Evolutionary conservation across 768 basidiomycete genomes (phyloP).

Genomic region (Heimioporus sp.): DNA sequence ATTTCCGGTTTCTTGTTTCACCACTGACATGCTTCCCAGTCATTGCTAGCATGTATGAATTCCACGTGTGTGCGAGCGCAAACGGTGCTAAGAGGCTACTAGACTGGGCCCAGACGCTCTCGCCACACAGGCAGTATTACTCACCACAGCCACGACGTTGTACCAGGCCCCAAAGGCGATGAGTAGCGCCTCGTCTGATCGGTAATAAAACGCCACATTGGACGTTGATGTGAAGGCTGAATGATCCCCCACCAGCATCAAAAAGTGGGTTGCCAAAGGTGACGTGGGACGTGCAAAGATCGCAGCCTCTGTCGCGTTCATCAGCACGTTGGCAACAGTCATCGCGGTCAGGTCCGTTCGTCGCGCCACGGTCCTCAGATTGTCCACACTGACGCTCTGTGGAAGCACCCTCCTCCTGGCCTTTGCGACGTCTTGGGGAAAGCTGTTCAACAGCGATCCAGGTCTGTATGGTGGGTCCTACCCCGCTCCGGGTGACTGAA

Average conservation of each 20-base stretch:
- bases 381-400: neutral
- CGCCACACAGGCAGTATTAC: slow-evolving; percentile 26
- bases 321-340: slow-evolving; percentile 11
- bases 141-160: slow-evolving; percentile 21
- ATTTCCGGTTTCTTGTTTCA: neutral
- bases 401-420: slow-evolving; percentile 41
- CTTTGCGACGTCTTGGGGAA: slow-evolving; percentile 50
- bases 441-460: slow-evolving; percentile 59
- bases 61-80: neutral
- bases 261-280: slow-evolving; percentile 21
- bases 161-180: slow-evolving; percentile 22
- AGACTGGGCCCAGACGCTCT: slow-evolving; percentile 23
- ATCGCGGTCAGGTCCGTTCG: slow-evolving; percentile 8
- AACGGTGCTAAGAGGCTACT: slow-evolving; percentile 1
- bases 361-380: neutral
- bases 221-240: neutral
- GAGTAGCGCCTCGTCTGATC: slow-evolving; percentile 18
- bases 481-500: neutral
- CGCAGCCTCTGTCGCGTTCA: slow-evolving; percentile 15
- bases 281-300: slow-evolving; percentile 18
- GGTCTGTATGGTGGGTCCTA: slow-evolving; percentile 18
- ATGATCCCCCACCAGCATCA: slow-evolving; percentile 8
- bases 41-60: slow-evolving; percentile 23
- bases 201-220: slow-evolving; percentile 17
- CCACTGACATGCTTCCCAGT: slow-evolving; percentile 10